These are phyloP conservation scores for Sugiyamaella neomexicana DNA, from an alignment of 1,139 yeast species.

Conservation along the genomic window DNA sequence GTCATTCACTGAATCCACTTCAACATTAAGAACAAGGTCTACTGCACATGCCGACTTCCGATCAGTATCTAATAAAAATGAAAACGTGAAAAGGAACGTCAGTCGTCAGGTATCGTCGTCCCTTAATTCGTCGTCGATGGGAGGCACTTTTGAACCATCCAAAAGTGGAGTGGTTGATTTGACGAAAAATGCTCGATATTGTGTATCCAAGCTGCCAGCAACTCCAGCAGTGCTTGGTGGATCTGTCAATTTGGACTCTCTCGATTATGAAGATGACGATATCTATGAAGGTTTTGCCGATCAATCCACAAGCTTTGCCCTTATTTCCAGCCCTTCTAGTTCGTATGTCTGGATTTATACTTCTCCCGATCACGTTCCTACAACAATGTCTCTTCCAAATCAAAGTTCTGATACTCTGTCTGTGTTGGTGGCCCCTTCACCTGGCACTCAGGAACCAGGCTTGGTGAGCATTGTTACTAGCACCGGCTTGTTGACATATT, in stretches of 20 bases:
- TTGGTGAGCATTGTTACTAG: conserved; percentile 57
- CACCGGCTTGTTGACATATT: conserved; percentile 58
- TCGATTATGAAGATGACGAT: conserved; percentile 13
- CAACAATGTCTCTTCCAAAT: conserved; percentile 46
- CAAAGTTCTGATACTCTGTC: conserved; percentile 48
- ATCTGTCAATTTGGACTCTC: conserved; percentile 18
- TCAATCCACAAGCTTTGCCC: conserved; percentile 54
- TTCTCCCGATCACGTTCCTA: conserved; percentile 60
- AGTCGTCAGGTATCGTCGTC: neutral
- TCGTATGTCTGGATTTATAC: conserved; percentile 71
- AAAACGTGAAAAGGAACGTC: neutral
- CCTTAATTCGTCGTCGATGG: neutral
- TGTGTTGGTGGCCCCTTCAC: conserved; percentile 63
- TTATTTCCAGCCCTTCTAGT: conserved; percentile 52
- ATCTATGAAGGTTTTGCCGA: conserved; percentile 54
- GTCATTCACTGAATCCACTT: neutral
- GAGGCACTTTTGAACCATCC: conserved; percentile 10
- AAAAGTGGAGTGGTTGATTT: conserved; percentile 48
- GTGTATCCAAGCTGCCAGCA: conserved; percentile 62
- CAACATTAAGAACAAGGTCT: neutral
- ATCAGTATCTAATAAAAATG: neutral
- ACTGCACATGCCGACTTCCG: neutral
- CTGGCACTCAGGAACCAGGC: conserved; percentile 68
- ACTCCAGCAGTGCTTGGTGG: conserved; percentile 48
- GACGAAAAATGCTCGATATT: conserved; percentile 60